These are phyloP conservation scores for Avena sativa DNA, from an alignment of 176 grass and related monocot genomes.

Conservation along the genomic window DNA sequence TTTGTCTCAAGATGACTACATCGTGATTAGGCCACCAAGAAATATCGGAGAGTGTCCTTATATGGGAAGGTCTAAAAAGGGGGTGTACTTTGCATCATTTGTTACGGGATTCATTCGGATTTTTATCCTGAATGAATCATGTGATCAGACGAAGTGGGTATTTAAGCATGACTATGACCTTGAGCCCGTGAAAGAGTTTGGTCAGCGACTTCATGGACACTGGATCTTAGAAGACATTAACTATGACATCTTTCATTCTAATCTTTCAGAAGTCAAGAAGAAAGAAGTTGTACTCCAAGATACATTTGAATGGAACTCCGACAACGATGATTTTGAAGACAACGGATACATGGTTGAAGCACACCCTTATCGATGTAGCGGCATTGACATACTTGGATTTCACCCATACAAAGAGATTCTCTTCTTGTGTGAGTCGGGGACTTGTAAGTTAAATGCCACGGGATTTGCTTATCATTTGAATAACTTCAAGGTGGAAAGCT, in stretches of 20 bases:
- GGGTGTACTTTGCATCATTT: not conserved
- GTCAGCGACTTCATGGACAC: not conserved
- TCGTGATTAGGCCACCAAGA: not conserved
- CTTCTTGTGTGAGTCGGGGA: not conserved
- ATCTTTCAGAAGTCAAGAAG: not conserved
- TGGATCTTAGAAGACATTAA: conserved; percentile 2
- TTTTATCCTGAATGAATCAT: not conserved
- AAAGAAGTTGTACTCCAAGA: not conserved
- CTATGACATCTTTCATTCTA: not conserved
- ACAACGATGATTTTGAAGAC: not conserved
- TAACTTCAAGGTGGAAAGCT: not conserved
- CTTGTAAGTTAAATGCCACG: not conserved
- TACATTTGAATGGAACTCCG: not conserved
- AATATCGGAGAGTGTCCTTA: not conserved
- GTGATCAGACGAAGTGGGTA: not conserved
- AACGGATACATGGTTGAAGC: not conserved
- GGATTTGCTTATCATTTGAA: not conserved
- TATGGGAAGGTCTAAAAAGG: not conserved
- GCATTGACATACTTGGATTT: not conserved
- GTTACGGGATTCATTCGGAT: not conserved
- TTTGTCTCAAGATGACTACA: not conserved
- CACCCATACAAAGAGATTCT: conserved; percentile 9
- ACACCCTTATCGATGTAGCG: not conserved
- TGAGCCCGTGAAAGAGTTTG: not conserved
- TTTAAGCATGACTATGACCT: not conserved